These are phyloP conservation scores for Sporisorium reilianum DNA, from an alignment of 1,284 basidiomycete genomes.

Conservation along the genomic window DNA sequence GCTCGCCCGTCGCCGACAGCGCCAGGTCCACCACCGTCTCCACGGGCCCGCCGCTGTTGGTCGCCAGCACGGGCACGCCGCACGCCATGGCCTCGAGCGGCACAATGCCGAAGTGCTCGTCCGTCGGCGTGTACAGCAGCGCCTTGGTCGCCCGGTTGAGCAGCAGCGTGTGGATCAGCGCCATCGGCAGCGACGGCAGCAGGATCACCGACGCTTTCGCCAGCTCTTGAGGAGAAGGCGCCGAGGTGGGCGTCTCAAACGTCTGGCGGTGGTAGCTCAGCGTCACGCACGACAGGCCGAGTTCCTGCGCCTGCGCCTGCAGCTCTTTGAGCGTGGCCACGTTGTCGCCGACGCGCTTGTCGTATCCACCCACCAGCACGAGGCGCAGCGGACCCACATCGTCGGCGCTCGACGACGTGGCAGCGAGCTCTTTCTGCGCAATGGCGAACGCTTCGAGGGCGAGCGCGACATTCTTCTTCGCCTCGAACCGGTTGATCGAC, in stretches of 20 bases:
- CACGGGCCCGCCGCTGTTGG: constrained; percentile 88
- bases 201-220: constrained; percentile 50
- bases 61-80: constrained; percentile 88
- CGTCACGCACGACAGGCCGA: constrained; percentile 71
- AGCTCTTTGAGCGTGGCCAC: constrained; percentile 73
- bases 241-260: constrained; percentile 64
- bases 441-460: constrained; percentile 83
- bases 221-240: constrained; percentile 34
- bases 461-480: constrained; percentile 89
- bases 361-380: constrained; percentile 77
- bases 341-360: constrained; percentile 79
- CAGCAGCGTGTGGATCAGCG: constrained; percentile 60
- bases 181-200: constrained; percentile 60
- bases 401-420: constrained; percentile 13
- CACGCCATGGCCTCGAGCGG: constrained; percentile 95
- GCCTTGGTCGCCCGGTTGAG: constrained; percentile 40
- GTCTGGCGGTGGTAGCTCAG: constrained; percentile 52
- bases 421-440: constrained; percentile 48
- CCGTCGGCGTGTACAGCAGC: constrained; percentile 90
- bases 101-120: constrained; percentile 97
- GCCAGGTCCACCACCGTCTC: constrained; percentile 82
- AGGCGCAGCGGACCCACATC: constrained; percentile 38
- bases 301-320: constrained; percentile 45
- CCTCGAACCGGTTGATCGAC: constrained; percentile 94
- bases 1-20: constrained; percentile 37